phyloP scores from a whole-genome alignment of 805 yeast genomes.

The Cyberlindnera xylosilytica region DNA sequence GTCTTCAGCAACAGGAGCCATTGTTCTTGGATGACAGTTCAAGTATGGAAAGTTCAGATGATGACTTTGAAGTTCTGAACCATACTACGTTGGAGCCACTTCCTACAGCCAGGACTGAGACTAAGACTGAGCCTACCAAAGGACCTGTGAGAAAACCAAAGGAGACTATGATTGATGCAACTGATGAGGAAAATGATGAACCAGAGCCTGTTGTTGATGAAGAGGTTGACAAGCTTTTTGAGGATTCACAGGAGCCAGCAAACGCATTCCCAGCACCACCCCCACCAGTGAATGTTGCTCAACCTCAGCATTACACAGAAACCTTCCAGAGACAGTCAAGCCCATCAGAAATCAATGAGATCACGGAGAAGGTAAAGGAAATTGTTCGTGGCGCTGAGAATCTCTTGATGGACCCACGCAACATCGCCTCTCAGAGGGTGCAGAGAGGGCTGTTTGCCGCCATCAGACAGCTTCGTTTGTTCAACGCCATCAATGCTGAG shows the following conservation, averaged over 20 bases:
- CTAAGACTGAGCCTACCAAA: too few relatives aligned
- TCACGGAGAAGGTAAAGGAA: background rate
- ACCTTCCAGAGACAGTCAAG: too few relatives aligned
- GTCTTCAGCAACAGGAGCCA: too few relatives aligned
- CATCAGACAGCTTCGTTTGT: slow-evolving; percentile 1
- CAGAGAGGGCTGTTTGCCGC: background rate
- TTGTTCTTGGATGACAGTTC: background rate
- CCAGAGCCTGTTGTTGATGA: background rate
- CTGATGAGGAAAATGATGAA: background rate
- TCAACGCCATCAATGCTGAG: slow-evolving; percentile 6
- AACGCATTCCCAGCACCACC: background rate
- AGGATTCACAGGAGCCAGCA: too few relatives aligned
- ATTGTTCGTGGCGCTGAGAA: background rate
- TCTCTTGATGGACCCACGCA: background rate
- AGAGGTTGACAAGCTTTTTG: background rate
- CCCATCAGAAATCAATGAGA: background rate
- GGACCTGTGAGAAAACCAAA: too few relatives aligned
- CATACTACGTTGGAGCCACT: background rate
- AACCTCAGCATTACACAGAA: too few relatives aligned
- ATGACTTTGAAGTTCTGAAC: background rate
- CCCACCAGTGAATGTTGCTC: too few relatives aligned
- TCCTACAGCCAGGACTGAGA: too few relatives aligned
- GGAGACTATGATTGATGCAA: too few relatives aligned
- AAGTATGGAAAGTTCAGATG: background rate
- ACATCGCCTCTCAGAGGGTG: background rate